Evolutionary conservation across 768 basidiomycete species (phyloP), one percentile per base, ranked within the genome.

Genomic region (Roridomyces roridus): DNA sequence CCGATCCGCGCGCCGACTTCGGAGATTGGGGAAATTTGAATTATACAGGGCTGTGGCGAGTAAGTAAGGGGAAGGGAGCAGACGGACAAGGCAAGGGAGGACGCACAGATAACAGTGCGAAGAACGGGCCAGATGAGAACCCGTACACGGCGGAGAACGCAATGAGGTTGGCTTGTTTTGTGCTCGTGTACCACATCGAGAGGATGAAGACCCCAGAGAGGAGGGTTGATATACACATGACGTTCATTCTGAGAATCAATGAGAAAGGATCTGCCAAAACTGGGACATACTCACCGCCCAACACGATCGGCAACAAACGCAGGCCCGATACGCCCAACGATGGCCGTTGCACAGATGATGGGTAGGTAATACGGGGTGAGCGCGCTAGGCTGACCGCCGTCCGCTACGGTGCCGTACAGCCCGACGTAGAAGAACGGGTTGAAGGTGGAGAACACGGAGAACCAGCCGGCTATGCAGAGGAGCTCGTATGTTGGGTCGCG

Each of bases 401-500:
- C 57, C 17, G 64, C 59, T 0, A 59, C 51, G 10, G 55, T 40
- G 2, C 58, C 57, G 36, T 65, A 67, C 11, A 68, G 36, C n/a
- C 64, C 67, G 35, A 72, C 59, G 34, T 69, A 70, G 60, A 71
- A 70, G 35, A 68, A 66, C 12, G 69, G 66, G 40, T 65, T 67
- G 50, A 65, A 65, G 0, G 63, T 45, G 7, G 67, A 61, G 37
- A 68, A 57, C 26, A 69, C 50, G 25, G 54, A 46, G 39, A 65
- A 63, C 67, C 66, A 68, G 11, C 59, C 51, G 23, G 61, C 66
- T 21, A 66, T 39, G 37, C 62, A 65, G 18, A 68, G 46, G 35
- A 69, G 17, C 49, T 35, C 11, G 62, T 59, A 46, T 69, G n/a
- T n/a, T n/a, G n/a, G n/a, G n/a, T n/a, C n/a, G n/a, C n/a, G n/a